These are phyloP conservation scores for Prillingera fragicola DNA, from an alignment of 1,284 basidiomycete genomes.

Conservation along the genomic window DNA sequence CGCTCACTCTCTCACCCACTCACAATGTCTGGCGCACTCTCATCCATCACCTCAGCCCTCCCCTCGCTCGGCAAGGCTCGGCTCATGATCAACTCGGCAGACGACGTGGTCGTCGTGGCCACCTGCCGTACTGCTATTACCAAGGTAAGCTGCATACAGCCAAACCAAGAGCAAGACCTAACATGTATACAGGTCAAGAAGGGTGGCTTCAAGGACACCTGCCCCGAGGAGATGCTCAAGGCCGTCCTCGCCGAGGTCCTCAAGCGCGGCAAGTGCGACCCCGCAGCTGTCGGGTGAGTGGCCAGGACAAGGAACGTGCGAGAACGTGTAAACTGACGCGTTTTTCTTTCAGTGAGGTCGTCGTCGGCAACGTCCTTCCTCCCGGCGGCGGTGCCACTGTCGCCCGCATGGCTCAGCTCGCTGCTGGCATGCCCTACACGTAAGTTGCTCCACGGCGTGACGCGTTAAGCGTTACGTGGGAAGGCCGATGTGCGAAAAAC, in stretches of 20 bases:
- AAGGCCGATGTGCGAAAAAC: background rate
- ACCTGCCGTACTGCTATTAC: constrained; percentile 86
- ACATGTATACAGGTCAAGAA: constrained; percentile 60
- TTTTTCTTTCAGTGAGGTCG: constrained; percentile 72
- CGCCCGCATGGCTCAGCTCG: constrained; percentile 90
- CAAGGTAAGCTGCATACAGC: constrained; percentile 55
- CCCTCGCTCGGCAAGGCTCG: constrained; percentile 52
- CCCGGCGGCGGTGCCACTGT: constrained; percentile 81
- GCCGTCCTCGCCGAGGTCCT: constrained; percentile 69
- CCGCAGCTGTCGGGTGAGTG: constrained; percentile 42
- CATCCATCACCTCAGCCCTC: constrained; percentile 40
- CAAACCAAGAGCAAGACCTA: background rate
- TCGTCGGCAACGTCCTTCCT: constrained; percentile 90
- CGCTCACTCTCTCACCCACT: background rate
- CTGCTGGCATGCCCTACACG: constrained; percentile 84
- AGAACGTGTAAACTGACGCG: no score
- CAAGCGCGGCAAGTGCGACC: constrained; percentile 44
- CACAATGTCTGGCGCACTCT: constrained; percentile 42
- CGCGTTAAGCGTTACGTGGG: no score
- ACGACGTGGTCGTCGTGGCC: constrained; percentile 86
- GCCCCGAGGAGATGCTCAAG: constrained; percentile 82
- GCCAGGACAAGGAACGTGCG: no score
- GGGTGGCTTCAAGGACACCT: constrained; percentile 89
- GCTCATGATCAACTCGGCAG: constrained; percentile 57
- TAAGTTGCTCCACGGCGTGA: constrained; percentile 20